A percentile compares a stretch with the other conserved stretches of the same genome.
phyloP scores from a whole-genome alignment of 2,329 filamentous ascomycete species.

The Xylaria sp. region DNA sequence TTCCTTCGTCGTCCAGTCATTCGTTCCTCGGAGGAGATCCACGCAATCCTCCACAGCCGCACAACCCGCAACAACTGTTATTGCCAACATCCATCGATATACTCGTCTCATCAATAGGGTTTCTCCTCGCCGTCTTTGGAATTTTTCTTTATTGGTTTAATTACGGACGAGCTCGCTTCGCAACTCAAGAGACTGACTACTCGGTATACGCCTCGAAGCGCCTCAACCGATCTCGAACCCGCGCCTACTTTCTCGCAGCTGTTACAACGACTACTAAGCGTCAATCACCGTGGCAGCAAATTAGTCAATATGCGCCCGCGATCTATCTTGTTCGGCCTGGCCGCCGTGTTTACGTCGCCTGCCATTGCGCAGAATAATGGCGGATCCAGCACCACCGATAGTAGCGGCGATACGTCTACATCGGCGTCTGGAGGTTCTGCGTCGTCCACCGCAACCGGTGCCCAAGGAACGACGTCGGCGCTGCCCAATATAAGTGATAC shows the following conservation, averaged over 20 bases:
- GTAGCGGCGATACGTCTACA: conserved; percentile 19
- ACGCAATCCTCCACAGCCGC: conserved; percentile 13
- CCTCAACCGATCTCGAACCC: conserved; percentile 1
- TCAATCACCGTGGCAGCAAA: conserved; percentile 20
- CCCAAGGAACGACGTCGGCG: conserved; percentile 8
- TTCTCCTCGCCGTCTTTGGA: background rate
- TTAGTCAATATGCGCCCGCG: conserved; percentile 45
- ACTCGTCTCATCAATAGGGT: conserved; percentile 4
- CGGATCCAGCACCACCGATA: conserved; percentile 28
- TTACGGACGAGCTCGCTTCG: background rate
- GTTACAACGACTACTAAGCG: conserved; percentile 21
- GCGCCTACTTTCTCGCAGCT: background rate
- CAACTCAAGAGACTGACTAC: background rate
- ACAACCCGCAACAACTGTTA: conserved; percentile 13
- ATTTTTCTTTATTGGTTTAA: background rate
- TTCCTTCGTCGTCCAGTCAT: conserved; percentile 27
- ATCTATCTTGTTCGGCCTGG: conserved; percentile 42
- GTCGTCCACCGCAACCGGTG: conserved; percentile 17
- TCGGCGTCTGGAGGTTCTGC: conserved; percentile 11
- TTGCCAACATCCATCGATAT: conserved; percentile 10
- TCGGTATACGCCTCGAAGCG: background rate
- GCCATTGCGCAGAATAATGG: conserved; percentile 42
- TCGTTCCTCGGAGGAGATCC: conserved; percentile 29
- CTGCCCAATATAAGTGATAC: conserved; percentile 35
- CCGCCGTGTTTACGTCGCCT: conserved; percentile 41